These are phyloP conservation scores for Pleurotus djamor DNA, from an alignment of 768 basidiomycete species.

Conservation along the genomic window DNA sequence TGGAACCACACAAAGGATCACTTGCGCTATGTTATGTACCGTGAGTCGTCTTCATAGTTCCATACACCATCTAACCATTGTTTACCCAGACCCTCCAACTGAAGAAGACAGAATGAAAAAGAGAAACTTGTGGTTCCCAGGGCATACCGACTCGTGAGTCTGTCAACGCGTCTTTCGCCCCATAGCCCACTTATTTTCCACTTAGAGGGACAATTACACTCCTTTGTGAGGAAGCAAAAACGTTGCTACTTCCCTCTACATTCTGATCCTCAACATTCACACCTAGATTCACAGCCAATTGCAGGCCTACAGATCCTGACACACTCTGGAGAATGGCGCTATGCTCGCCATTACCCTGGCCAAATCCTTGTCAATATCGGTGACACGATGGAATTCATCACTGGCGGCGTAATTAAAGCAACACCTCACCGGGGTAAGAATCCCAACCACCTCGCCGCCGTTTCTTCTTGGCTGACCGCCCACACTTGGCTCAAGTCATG, in stretches of 20 bases:
- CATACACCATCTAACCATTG: not conserved
- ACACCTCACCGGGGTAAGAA: slow-evolving; percentile 15
- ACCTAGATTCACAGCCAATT: slow-evolving; percentile 15
- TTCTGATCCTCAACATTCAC: not conserved
- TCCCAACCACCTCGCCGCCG: no score
- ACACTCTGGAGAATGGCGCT: slow-evolving; percentile 10
- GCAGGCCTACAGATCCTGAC: slow-evolving; percentile 12
- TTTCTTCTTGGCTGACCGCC: not conserved
- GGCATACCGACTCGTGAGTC: slow-evolving; percentile 13
- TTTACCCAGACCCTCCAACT: slow-evolving; percentile 8
- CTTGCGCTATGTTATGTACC: slow-evolving; percentile 14
- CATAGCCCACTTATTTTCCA: not conserved
- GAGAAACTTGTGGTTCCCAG: slow-evolving; percentile 13
- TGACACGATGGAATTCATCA: slow-evolving; percentile 14
- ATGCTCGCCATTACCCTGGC: slow-evolving; percentile 13
- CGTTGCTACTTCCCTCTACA: not conserved
- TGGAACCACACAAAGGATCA: slow-evolving; percentile 14
- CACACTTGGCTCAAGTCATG: slow-evolving; percentile 8
- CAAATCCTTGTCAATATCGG: slow-evolving; percentile 14
- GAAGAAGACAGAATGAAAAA: slow-evolving; percentile 13
- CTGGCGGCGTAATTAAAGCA: slow-evolving; percentile 13
- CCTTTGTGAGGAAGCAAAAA: not conserved
- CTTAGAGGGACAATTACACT: slow-evolving; percentile 4
- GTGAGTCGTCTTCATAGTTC: slow-evolving; percentile 2
- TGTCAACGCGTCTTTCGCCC: not conserved